Conservation (phyloP, 306 rosid species). For the Rosa chinensis region DNA sequence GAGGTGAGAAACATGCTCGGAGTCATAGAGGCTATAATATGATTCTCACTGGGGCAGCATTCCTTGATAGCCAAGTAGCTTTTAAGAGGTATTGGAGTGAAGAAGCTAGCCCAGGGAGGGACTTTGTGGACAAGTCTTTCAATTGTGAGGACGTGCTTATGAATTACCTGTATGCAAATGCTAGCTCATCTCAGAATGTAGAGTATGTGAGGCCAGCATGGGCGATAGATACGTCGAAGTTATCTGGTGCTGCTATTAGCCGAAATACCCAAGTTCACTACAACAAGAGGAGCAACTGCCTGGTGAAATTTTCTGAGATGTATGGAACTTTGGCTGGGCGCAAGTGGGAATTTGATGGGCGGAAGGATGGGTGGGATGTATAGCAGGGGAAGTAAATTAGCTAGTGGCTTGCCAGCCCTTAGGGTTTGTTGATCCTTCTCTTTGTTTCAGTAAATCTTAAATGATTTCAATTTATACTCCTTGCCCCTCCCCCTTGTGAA, state of each 20-base stretch:
- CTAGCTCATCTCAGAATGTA: constrained; percentile 69
- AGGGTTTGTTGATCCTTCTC: constrained; percentile 26
- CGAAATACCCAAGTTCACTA: constrained; percentile 78
- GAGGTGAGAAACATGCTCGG: constrained; percentile 81
- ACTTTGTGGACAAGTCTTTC: constrained; percentile 61
- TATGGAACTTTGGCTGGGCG: constrained; percentile 67
- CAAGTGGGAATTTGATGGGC: constrained; percentile 64
- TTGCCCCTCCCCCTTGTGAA: constrained; percentile 48
- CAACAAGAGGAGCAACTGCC: constrained; percentile 64
- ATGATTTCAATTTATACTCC: constrained; percentile 22
- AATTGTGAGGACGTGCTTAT: constrained; percentile 92
- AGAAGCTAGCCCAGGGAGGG: constrained; percentile 72
- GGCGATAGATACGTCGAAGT: constrained; percentile 94
- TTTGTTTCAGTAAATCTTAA: constrained; percentile 24
- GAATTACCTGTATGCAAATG: constrained; percentile 88
- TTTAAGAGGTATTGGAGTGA: constrained; percentile 82
- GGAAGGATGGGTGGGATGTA: constrained; percentile 96
- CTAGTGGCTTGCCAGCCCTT: constrained; percentile 32
- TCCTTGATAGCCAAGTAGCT: constrained; percentile 69
- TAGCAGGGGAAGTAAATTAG: constrained; percentile 36
- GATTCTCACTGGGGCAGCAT: constrained; percentile 98
- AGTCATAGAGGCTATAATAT: constrained; percentile 80
- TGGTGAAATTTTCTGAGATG: constrained; percentile 62
- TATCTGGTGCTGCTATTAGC: constrained; percentile 93
- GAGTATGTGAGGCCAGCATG: constrained; percentile 95